phyloP scores from a whole-genome alignment of 2,329 filamentous ascomycete species.

The Aspergillus spinulosporus region DNA sequence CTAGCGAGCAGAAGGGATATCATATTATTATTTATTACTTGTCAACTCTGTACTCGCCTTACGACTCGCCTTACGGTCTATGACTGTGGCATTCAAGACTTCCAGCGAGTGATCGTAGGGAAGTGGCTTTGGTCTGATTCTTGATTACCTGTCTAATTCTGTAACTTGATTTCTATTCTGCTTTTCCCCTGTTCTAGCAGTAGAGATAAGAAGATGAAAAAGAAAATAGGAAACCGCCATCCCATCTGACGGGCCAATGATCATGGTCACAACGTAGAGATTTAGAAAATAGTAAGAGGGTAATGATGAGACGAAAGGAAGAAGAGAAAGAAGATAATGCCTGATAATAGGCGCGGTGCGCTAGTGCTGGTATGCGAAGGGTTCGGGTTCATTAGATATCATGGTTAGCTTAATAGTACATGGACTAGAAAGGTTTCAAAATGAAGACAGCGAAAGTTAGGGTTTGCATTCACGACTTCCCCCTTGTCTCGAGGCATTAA shows the following conservation, averaged over 20 bases:
- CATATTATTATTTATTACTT: background rate
- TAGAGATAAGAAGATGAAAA: constrained; percentile 11
- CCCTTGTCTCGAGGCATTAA: background rate
- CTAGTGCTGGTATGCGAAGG: constrained; percentile 22
- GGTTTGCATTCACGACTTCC: background rate
- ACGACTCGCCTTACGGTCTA: no score
- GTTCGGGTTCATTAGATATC: constrained; percentile 27
- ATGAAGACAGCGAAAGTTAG: constrained; percentile 4
- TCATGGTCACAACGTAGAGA: constrained; percentile 13
- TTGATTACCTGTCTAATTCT: background rate
- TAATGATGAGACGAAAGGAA: background rate
- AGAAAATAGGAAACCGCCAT: background rate
- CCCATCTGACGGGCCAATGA: constrained; percentile 11
- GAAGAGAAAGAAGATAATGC: constrained; percentile 1
- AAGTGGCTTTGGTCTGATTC: no score
- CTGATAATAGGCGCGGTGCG: constrained; percentile 13
- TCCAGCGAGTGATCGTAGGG: no score
- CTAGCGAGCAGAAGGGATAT: background rate
- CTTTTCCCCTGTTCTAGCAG: constrained; percentile 2
- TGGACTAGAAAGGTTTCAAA: constrained; percentile 19
- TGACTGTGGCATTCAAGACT: no score
- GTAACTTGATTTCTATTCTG: background rate
- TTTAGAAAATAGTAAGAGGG: background rate
- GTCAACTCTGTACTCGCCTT: background rate
- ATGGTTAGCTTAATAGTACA: constrained; percentile 25